Percentiles rank a stretch among this genome's conserved stretches.
Conservation (phyloP, 2,329 filamentous ascomycete species). For the Trichoderma gracile region DNA sequence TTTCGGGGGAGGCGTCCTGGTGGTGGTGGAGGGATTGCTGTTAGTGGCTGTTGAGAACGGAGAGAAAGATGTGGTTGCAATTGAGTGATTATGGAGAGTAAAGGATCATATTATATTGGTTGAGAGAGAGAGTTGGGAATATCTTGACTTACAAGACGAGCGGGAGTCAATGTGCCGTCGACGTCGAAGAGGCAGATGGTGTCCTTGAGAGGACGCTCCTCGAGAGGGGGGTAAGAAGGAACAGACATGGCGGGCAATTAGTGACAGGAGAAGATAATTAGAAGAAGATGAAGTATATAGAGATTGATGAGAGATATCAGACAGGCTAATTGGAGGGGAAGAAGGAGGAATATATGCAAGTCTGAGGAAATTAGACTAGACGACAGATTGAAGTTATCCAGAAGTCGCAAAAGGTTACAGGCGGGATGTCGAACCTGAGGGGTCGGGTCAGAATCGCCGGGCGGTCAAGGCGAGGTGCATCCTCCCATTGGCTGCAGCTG, state of each 20-base stretch:
- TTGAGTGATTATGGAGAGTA: neutral
- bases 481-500: neutral
- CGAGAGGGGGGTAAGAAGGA: slow-evolving; percentile 68
- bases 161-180: slow-evolving; percentile 84
- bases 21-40: too few species aligned
- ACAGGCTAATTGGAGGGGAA: neutral
- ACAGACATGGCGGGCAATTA: slow-evolving; percentile 43
- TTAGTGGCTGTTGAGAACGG: neutral
- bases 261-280: neutral
- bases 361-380: too few species aligned
- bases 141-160: slow-evolving; percentile 64
- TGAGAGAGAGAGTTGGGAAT: neutral
- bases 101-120: neutral
- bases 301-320: neutral
- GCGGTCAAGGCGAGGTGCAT: slow-evolving; percentile 24
- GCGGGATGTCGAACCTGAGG: slow-evolving; percentile 21
- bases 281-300: neutral
- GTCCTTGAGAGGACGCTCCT: slow-evolving; percentile 83
- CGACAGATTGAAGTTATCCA: neutral
- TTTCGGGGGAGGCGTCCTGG: slow-evolving; percentile 72
- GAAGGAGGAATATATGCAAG: neutral
- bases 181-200: slow-evolving; percentile 97
- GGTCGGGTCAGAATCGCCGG: slow-evolving; percentile 25
- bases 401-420: too few species aligned
- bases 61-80: neutral